A percentile compares a stretch with the other conserved stretches of the same genome.
Conservation (phyloP, 345 rosid genomes). For the Linum trigynum region DNA sequence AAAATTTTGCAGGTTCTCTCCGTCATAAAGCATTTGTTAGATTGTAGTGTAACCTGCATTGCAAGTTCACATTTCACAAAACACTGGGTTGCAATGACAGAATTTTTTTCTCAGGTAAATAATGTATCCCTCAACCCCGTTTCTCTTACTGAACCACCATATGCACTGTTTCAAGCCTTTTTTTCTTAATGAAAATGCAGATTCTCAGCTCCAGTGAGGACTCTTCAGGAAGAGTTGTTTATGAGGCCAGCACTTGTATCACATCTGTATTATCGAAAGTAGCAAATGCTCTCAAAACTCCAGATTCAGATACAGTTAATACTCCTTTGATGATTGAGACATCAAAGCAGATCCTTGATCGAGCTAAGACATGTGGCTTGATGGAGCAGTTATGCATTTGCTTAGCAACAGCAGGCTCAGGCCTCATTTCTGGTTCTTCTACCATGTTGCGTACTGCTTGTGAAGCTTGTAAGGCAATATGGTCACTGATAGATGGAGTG, state of each 20-base stretch:
- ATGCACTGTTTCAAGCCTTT: constrained; percentile 8
- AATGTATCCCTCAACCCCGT: constrained; percentile 3
- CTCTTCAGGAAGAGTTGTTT: constrained; percentile 52
- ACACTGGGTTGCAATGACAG: constrained; percentile 80
- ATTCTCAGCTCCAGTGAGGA: constrained; percentile 57
- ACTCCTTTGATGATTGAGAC: constrained; percentile 32
- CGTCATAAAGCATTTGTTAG: constrained; percentile 46
- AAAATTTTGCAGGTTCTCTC: constrained; percentile 59
- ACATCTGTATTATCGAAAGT: constrained; percentile 49
- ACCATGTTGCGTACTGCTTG: constrained; percentile 64
- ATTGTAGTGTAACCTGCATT: constrained; percentile 34
- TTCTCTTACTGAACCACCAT: neutral
- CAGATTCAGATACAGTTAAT: constrained; percentile 38
- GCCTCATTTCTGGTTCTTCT: constrained; percentile 69
- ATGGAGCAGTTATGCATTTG: constrained; percentile 71
- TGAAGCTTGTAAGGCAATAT: constrained; percentile 76
- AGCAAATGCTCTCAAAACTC: constrained; percentile 41
- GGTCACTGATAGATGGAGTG: constrained; percentile 59
- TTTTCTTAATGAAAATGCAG: constrained; percentile 30
- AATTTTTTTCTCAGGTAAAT: constrained; percentile 74
- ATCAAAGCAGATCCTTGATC: constrained; percentile 53
- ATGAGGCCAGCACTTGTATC: constrained; percentile 66
- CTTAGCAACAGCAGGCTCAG: constrained; percentile 73
- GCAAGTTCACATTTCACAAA: constrained; percentile 45
- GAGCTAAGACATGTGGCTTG: constrained; percentile 67